Evolutionary conservation across 371 early-diverging fungal species (phyloP), one percentile per base, ranked within the genome.

Genomic region (Rhizopus microsporus): DNA sequence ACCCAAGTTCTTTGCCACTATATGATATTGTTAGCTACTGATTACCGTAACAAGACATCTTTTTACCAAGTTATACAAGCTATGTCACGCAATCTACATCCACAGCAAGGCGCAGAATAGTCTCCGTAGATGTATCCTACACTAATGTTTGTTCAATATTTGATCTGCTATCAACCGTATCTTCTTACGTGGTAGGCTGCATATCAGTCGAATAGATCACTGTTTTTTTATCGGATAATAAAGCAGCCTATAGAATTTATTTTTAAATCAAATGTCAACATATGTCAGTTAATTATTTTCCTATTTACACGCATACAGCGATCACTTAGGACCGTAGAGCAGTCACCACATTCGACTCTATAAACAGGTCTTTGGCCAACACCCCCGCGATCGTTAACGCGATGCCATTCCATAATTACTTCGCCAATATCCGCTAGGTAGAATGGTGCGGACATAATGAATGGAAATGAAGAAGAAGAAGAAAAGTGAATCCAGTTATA

Each of bases 1-100:
- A 76, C 10, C 77, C 77, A 23, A 76, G 69, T 5, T 71, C 60
- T 38, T 73, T 76, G 13, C 77, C 77, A 59, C 77, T 76, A 52
- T 17, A 42, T 30, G 17, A 10, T 4, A 37, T n/a, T 15, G 32
- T 10, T 50, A 4, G 38, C 37, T 35, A 16, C 50, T 5, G 43
- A 31, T 39, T n/a, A 15, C 7, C 42, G 6, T 35, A 3, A 46
- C 0, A 15, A 42, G 35, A 43, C n/a, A 43, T 34, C 5, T 50
- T 31, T 6, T 59, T 70, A 76, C 77, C 77, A 76, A 29, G 52
- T 45, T 32, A 59, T 15, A 40, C 77, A 76, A 30, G 74, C 77
- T 39, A 68, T 69, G 56, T 76, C 77, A 17, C 77, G 52, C 12
- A 76, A 67, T 13, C 77, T 40, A 43, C 77, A 76, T 16, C 58